Conservation (phyloP, 176 grass and related monocot genomes). For the Zea luxurians region DNA sequence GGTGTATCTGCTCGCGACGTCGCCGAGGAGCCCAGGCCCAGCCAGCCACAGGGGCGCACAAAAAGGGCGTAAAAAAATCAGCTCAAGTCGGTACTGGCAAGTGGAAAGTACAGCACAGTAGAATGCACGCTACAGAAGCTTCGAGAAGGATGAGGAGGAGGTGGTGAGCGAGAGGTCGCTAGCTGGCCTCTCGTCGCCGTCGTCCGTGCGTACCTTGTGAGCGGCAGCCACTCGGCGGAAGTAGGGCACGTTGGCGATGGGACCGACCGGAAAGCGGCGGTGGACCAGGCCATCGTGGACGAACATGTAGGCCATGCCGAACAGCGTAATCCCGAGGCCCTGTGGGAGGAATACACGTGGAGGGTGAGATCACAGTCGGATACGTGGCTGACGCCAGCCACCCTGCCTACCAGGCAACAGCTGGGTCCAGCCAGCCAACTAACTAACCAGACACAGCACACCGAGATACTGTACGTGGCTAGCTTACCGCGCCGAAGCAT, state of each 20-base stretch:
- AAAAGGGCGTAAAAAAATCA: conserved; percentile 27
- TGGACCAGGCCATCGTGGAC: conserved; percentile 81
- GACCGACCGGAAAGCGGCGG: conserved; percentile 66
- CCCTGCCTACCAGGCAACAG: background rate
- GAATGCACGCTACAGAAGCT: background rate
- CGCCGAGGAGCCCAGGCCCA: background rate
- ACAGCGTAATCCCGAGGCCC: conserved; percentile 73
- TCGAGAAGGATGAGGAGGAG: background rate
- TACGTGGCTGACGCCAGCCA: background rate
- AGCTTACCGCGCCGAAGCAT: conserved; percentile 79
- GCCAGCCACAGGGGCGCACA: conserved; percentile 21
- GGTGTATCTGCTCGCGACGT: conserved; percentile 65
- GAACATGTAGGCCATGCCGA: conserved; percentile 89
- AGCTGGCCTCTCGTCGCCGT: background rate
- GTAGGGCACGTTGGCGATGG: conserved; percentile 78
- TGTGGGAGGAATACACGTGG: conserved; percentile 36
- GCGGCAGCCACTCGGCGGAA: conserved; percentile 68
- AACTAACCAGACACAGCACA: too few relatives aligned
- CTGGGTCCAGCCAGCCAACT: background rate
- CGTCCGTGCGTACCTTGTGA: conserved; percentile 64
- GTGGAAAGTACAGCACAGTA: background rate
- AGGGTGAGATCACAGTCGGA: conserved; percentile 25
- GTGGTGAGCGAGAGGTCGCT: background rate
- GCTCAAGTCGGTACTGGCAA: background rate
- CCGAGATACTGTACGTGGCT: too few relatives aligned